Evolutionary conservation across 768 basidiomycete species (phyloP), one percentile per base, ranked within the genome.

Genomic region (Rubroboletus pulcherrimus): DNA sequence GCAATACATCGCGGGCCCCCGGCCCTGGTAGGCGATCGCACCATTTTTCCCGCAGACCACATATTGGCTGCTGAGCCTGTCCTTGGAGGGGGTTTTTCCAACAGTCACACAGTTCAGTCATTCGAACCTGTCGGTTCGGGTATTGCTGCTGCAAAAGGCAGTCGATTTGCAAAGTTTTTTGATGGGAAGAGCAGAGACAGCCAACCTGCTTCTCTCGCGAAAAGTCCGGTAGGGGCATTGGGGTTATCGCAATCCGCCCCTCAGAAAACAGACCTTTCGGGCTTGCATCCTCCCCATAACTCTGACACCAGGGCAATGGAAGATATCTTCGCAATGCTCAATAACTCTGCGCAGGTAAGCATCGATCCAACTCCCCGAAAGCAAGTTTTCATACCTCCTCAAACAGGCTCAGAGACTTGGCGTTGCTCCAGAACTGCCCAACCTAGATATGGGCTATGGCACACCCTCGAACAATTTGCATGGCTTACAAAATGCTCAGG

Each of bases 141-240:
- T 33, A 75, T 81, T 64, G 75, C 81, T 14, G 73, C 76, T 33
- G 78, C 77, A 26, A 90, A 86, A 69, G 90, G 90, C 39, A 92
- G 90, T 66, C 84, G 91, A 37, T 88, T 92, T 68, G 91, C 89
- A 33, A 93, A 91, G 67, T 91, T 91, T 70, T 93, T 92, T 59
- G 90, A 92, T 61, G 80, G 80, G n/a, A 91, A 89, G 69, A 65
- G 66, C 31, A 79, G 78, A 58, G 84, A 85, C 14, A 63, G 63
- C 41, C 70, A 60, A 53, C 58, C 60, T 57, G 35, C 57, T 19
- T 61, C 70, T 38, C 59, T 71, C 33, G 63, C 72, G 15, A 82
- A 81, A 55, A 61, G 72, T 29, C 71, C 74, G 38, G 70, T 71
- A 10, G 71, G 70, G 33, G 73, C 74, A 19, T 71, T 77, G 41